Percentiles rank a stretch among this genome's conserved stretches.
These are phyloP conservation scores for Parastagonospora avenae DNA, from an alignment of 2,329 filamentous ascomycete species.

Conservation along the genomic window DNA sequence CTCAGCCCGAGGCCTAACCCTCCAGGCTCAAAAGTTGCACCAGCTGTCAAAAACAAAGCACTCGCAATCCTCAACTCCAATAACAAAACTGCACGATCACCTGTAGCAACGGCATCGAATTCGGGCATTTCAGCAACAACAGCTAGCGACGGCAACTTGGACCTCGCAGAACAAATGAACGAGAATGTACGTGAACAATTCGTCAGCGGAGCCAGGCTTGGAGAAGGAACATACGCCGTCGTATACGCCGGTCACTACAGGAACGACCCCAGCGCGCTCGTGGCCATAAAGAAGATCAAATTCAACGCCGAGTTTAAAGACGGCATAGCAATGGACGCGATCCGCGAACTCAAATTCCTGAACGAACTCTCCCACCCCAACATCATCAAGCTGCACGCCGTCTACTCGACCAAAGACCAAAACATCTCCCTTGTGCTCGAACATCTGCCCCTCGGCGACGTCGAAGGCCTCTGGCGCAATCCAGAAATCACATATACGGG, in stretches of 20 bases:
- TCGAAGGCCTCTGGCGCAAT: constrained; percentile 86
- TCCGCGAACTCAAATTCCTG: constrained; percentile 93
- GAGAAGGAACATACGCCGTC: constrained; percentile 95
- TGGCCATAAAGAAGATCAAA: constrained; percentile 95
- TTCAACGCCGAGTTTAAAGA: constrained; percentile 84
- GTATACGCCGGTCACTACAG: constrained; percentile 88
- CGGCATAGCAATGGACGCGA: constrained; percentile 90
- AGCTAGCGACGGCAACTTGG: constrained; percentile 29
- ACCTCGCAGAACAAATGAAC: constrained; percentile 57
- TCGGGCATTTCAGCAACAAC: constrained; percentile 4
- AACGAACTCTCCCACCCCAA: constrained; percentile 95
- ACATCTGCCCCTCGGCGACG: constrained; percentile 88
- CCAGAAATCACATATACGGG: constrained; percentile 79
- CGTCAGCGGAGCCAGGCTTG: constrained; percentile 88
- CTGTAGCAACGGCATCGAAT: constrained; percentile 10
- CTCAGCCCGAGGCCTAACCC: constrained; percentile 36
- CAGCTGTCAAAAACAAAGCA: constrained; percentile 35
- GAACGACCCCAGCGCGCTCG: constrained; percentile 70
- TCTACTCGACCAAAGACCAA: constrained; percentile 95
- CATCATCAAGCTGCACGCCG: constrained; percentile 88
- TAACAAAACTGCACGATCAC: constrained; percentile 17
- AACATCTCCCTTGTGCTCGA: constrained; percentile 96
- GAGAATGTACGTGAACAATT: constrained; percentile 75
- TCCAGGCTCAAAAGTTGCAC: constrained; percentile 16
- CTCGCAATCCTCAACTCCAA: constrained; percentile 39